Evolutionary conservation across 257 asterid genomes (phyloP), one percentile per base, ranked within the genome.

Genomic region (Osmanthus fragrans): DNA sequence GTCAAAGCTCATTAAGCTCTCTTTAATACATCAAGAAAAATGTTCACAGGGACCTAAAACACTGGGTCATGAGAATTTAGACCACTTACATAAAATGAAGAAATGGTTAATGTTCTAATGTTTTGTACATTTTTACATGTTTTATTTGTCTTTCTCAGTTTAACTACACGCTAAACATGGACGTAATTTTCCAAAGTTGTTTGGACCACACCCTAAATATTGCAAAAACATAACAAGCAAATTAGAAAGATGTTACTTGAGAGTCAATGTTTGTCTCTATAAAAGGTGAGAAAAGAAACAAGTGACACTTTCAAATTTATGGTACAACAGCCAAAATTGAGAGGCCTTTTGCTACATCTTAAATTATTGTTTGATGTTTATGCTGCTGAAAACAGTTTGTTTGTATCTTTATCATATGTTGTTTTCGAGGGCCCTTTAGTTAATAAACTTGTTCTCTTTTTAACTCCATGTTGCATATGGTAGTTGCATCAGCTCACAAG

Each of bases 401-500:
- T 21, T 70, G 56, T 70, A 9, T 21, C 2, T 70, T 70, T 10
- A 27, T 42, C 60, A 40, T 12, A 25, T 19, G 60, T 71, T 71
- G 63, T 42, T 71, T 71, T 71, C 75, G 5, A 71, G 75, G 63
- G 63, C 60, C 63, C 75, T 23, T 39, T 25, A 10, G 49, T 37
- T 36, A 37, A 36, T 21, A 70, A 70, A 70, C 58, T 21, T 16
- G 73, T 32, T 10, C 13, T 21, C 54, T 36, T 16, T 69, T 8
- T 21, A 60, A 63, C 36, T 63, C 6, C 54, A 36, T 63, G 32
- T 15, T 63, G 69, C 69, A 25, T 63, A 23, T 63, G 69, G 69
- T 63, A 25, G 69, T 60, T 60, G 68, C 30, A 23, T 60, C 33
- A 60, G 68, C 68, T 60, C 27, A 15, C 30, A 7, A 21, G 68